Evolutionary conservation across 2,329 filamentous ascomycete species (phyloP).

Genomic region (Diaporthe caulivora): DNA sequence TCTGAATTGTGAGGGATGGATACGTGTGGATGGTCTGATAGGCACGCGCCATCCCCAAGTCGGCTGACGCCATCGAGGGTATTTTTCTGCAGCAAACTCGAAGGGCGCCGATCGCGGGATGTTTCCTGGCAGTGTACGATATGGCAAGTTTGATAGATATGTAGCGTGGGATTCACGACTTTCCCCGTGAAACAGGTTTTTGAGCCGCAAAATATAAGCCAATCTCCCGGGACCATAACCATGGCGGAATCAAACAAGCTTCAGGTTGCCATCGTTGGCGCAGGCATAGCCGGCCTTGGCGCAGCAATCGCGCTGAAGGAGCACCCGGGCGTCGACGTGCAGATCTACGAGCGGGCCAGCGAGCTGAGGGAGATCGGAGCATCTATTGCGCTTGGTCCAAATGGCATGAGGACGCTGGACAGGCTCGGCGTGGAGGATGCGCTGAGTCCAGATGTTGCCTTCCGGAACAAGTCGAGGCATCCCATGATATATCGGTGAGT

Average conservation of each 20-base stretch:
- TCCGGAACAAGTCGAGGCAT: constrained; percentile 54
- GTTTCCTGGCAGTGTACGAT: not conserved
- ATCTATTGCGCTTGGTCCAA: constrained; percentile 63
- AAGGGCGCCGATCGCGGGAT: constrained; percentile 26
- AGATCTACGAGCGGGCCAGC: constrained; percentile 62
- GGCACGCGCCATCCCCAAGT: constrained; percentile 20
- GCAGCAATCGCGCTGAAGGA: constrained; percentile 55
- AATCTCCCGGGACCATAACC: not conserved
- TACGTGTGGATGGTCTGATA: not conserved
- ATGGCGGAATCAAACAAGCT: constrained; percentile 42
- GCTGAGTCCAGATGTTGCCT: constrained; percentile 54
- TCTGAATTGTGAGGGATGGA: not conserved
- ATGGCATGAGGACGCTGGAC: constrained; percentile 65
- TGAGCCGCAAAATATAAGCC: too few species aligned
- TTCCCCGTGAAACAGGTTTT: too few species aligned
- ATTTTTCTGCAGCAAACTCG: not conserved
- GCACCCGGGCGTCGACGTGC: constrained; percentile 56
- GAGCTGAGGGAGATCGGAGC: constrained; percentile 62
- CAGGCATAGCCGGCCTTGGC: constrained; percentile 63
- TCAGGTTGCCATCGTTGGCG: constrained; percentile 61
- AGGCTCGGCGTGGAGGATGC: constrained; percentile 62
- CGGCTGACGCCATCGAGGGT: constrained; percentile 30
- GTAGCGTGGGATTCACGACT: not conserved
- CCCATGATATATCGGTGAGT: constrained; percentile 60
- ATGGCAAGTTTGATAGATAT: not conserved